A percentile compares a stretch with the other conserved stretches of the same genome.
These are phyloP conservation scores for Dendryphion nanum DNA, from an alignment of 2,329 filamentous ascomycete genomes.

Conservation along the genomic window DNA sequence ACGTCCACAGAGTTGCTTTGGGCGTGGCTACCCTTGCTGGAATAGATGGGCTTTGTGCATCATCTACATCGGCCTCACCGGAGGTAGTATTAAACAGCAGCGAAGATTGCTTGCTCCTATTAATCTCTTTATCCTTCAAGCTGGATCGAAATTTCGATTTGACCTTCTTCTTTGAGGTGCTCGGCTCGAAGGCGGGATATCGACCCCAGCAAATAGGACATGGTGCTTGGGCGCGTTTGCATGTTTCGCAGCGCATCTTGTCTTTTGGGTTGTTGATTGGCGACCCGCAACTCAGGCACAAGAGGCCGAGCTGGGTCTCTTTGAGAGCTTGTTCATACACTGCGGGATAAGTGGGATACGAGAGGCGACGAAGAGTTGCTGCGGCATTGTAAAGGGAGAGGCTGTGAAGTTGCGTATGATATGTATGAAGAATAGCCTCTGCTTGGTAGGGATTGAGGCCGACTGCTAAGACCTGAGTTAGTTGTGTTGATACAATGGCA, in stretches of 20 bases:
- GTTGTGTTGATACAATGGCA: slow-evolving; percentile 39
- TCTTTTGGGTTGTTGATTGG: slow-evolving; percentile 54
- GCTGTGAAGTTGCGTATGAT: slow-evolving; percentile 55
- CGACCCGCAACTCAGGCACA: slow-evolving; percentile 57
- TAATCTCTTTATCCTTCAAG: slow-evolving; percentile 21
- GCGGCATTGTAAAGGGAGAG: slow-evolving; percentile 52
- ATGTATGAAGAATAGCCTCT: slow-evolving; percentile 56
- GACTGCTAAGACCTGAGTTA: slow-evolving; percentile 41
- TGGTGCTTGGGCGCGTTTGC: slow-evolving; percentile 42
- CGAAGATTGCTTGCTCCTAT: slow-evolving; percentile 26
- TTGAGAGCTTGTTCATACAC: slow-evolving; percentile 58
- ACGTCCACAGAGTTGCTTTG: slow-evolving; percentile 49
- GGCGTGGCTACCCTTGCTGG: slow-evolving; percentile 22
- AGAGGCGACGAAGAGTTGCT: slow-evolving; percentile 55
- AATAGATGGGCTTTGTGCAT: slow-evolving; percentile 18
- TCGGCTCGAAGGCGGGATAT: slow-evolving; percentile 40
- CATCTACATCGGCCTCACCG: too few relatives aligned
- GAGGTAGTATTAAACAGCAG: slow-evolving; percentile 13
- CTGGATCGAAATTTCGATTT: slow-evolving; percentile 23
- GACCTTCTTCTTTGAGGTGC: slow-evolving; percentile 26
- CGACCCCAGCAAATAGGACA: slow-evolving; percentile 48
- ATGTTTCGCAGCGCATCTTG: slow-evolving; percentile 53
- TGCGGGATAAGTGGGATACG: slow-evolving; percentile 55
- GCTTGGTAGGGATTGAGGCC: slow-evolving; percentile 52
- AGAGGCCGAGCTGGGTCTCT: slow-evolving; percentile 54